Base-by-base conservation (phyloP, 148 eudicot species). In the Hydrangea macrophylla region DNA sequence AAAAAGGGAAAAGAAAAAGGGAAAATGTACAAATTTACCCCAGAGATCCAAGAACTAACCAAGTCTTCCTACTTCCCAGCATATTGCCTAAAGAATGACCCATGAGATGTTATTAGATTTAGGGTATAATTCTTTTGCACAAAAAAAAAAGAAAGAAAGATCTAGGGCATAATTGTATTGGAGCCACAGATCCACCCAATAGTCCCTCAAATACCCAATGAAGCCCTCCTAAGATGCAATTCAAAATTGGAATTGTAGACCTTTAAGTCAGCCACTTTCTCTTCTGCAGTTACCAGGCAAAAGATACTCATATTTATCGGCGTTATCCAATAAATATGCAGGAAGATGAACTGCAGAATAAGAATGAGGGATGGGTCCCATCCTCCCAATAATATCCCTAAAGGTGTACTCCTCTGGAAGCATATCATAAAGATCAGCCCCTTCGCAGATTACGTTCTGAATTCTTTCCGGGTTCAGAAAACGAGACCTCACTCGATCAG, bases 351-450 rank as follows among this genome's bases (percentile, higher is more conserved):
- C 85, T 0, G 71, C 86, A 7, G 86, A 80, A 67, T 80, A 80
- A 31, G 82, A 80, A 65, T 73, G 83, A 36, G 86, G 86, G 32
- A 85, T 80, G 1, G 81, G 76, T 8, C 90, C 87, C 90, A 85
- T 76, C 45, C 74, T 80, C 68, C 85, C 85, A 1, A 85, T 85
- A 3, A 85, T 78, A 13, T 85, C 90, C 71, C 72, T 76, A 63
- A 85, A 85, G 2, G 86, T 83, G 62, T 85, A 81, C 68, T 83
- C 86, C 69, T 85, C 90, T 0, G 80, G 90, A 2, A 85, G 75
- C 90, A 85, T 72, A 58, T 80, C 86, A n/a, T 75, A 85, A 11
- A 85, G 58, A 63, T 85, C 75, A 11, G 75, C 76, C 58, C 90
- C 90, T 58, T 58, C 63, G 39, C 90, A 85, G 28, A 85, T 83